Percentiles rank a stretch among this genome's conserved stretches.
Evolutionary conservation across 495 filamentous ascomycete species (phyloP).

Genomic region (Ramalina peruviana): DNA sequence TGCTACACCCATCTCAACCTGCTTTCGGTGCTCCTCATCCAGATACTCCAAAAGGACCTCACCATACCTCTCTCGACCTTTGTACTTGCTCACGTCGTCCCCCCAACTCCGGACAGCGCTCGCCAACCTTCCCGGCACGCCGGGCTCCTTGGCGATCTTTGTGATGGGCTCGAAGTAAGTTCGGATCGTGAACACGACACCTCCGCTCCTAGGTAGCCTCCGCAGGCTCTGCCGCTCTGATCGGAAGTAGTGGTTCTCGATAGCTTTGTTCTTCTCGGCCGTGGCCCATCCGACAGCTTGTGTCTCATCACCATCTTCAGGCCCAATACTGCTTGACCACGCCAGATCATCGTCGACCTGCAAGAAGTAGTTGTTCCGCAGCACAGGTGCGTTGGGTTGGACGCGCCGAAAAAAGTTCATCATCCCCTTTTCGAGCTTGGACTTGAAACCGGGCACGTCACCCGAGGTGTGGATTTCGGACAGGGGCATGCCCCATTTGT

Average conservation of each 20-base stretch:
- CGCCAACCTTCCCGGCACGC: constrained; percentile 58
- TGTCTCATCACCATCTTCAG: constrained; percentile 41
- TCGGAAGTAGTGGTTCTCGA: constrained; percentile 65
- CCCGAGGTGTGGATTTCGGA: constrained; percentile 76
- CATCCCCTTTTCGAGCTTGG: constrained; percentile 75
- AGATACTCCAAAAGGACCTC: constrained; percentile 73
- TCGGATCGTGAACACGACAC: constrained; percentile 66
- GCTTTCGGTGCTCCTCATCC: constrained; percentile 64
- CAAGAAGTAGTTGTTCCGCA: constrained; percentile 63
- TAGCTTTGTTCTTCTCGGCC: constrained; percentile 61
- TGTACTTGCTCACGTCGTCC: constrained; percentile 70
- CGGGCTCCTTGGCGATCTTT: constrained; percentile 50
- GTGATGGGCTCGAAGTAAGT: constrained; percentile 65
- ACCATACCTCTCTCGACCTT: constrained; percentile 67
- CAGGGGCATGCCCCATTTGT: constrained; percentile 76
- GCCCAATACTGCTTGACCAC: constrained; percentile 64
- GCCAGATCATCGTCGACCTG: constrained; percentile 60
- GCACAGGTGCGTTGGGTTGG: constrained; percentile 47
- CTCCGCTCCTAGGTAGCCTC: constrained; percentile 57
- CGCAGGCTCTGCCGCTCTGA: constrained; percentile 68
- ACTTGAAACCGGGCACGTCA: constrained; percentile 61
- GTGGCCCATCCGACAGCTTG: constrained; percentile 55
- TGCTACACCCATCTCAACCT: constrained; percentile 51
- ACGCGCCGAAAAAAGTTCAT: constrained; percentile 62
- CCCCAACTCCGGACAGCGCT: constrained; percentile 73